These are phyloP conservation scores for Lasiodiplodia sp. DNA, from an alignment of 2,329 filamentous ascomycete genomes.

Conservation along the genomic window DNA sequence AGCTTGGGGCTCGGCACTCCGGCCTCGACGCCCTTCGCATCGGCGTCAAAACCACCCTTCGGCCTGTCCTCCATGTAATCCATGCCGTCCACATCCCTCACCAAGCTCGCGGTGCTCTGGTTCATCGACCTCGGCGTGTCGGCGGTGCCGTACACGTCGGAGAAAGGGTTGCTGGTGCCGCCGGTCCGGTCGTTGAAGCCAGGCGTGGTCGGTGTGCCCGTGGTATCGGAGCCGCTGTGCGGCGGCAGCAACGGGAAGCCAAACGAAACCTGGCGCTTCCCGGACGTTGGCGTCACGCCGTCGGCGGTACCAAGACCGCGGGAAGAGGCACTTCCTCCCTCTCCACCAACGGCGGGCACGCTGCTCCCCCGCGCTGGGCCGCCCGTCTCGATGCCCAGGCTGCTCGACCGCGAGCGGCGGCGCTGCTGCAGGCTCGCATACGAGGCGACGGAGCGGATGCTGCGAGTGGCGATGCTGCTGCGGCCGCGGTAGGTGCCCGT, in stretches of 20 bases:
- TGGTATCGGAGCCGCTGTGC: constrained; percentile 2
- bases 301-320: background rate
- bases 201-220: constrained; percentile 13
- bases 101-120: constrained; percentile 11
- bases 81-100: background rate
- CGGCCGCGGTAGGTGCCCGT: constrained; percentile 2
- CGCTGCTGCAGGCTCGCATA: constrained; percentile 12
- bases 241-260: constrained; percentile 20
- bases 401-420: constrained; percentile 5
- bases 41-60: background rate
- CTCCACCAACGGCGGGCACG: background rate
- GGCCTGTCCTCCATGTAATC: constrained; percentile 2
- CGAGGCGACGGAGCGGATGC: background rate
- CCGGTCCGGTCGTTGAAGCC: constrained; percentile 4
- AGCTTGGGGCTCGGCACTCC: background rate
- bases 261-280: constrained; percentile 11
- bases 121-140: background rate
- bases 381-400: constrained; percentile 11
- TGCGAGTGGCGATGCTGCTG: background rate
- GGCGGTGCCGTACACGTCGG: constrained; percentile 8
- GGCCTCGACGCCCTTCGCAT: constrained; percentile 3
- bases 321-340: background rate
- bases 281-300: background rate
- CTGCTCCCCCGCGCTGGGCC: background rate
- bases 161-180: background rate